These are phyloP conservation scores for Neoscytalidium dimidiatum DNA, from an alignment of 2,329 filamentous ascomycete species.

Conservation along the genomic window DNA sequence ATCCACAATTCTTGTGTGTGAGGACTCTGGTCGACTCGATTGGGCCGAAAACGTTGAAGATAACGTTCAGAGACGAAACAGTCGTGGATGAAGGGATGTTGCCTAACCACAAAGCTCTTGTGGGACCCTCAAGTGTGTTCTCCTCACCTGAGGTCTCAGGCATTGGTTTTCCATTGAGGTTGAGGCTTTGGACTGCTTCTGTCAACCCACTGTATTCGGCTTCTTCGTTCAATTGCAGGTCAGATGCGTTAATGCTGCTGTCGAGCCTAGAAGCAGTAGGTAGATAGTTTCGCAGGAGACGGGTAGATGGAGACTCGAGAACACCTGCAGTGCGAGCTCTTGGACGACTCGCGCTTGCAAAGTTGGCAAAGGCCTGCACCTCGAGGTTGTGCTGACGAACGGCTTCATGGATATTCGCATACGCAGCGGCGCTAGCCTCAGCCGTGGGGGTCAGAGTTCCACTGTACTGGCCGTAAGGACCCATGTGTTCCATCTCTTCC, in stretches of 20 bases:
- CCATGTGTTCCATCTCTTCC: conserved; percentile 58
- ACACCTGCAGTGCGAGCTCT: conserved; percentile 91
- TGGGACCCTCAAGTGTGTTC: conserved; percentile 81
- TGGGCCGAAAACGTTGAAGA: conserved; percentile 90
- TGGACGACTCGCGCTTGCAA: conserved; percentile 75
- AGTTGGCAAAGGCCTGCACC: conserved; percentile 87
- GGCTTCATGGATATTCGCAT: conserved; percentile 64
- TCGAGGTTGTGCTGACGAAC: conserved; percentile 92
- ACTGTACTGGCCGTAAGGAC: conserved; percentile 56
- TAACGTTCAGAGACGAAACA: conserved; percentile 88
- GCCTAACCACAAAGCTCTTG: conserved; percentile 92
- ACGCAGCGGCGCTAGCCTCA: conserved; percentile 53
- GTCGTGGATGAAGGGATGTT: conserved; percentile 97
- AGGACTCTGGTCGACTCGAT: conserved; percentile 91
- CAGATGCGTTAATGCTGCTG: conserved; percentile 72
- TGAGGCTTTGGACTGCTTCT: conserved; percentile 80
- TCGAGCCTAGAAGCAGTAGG: conserved; percentile 76
- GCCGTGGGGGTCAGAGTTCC: conserved; percentile 62
- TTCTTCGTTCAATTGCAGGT: conserved; percentile 73
- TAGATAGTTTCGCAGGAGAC: conserved; percentile 68
- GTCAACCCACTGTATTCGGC: conserved; percentile 79
- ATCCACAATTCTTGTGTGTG: conserved; percentile 98
- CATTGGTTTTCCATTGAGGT: conserved; percentile 64
- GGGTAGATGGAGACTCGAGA: conserved; percentile 73
- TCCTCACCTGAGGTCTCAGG: conserved; percentile 71